Evolutionary conservation across 257 asterid genomes (phyloP), one percentile per base, ranked within the genome.

Genomic region (Nicotiana attenuata): DNA sequence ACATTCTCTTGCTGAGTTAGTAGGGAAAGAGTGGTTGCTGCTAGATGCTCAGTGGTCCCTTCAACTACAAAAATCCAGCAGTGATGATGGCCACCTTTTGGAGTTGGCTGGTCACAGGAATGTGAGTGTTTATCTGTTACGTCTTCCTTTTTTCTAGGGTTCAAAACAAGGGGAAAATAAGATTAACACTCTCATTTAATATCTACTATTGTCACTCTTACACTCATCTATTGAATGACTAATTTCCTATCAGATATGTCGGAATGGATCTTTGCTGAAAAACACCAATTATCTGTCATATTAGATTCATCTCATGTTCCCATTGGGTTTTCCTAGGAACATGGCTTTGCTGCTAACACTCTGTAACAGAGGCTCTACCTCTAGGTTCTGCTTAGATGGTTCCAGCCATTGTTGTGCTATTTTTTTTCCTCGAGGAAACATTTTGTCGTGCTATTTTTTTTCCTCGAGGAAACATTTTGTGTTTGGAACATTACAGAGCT

Each of bases 11-110:
- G 97, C 97, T 22, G 95, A 96, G 87, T 89, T 87, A 82, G 83
- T 82, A 14, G 95, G 89, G 80, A 83, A 88, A 55, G 84, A 87
- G 80, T 96, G 99, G 98, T 89, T 89, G 29, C 67, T 96, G 67
- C 88, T 88, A 65, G 90, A 89, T 86, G 88, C 97, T 31, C 89
- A 88, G 33, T 96, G 99, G 97, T 91, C 95, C 82, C 59, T 94
- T 82, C 87, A 83, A 86, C 85, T 91, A 81, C 98, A 91, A 60
- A 79, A 78, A 77, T 33, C 84, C 41, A 81, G 81, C 55, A 80
- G 86, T 83, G 89, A 87, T 41, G 98, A 94, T 26, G 92, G 92
- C 76, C 91, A 89, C 87, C 83, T 93, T 87, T 83, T 93, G 65
- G 97, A 94, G 94, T 85, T 96, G 64, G 82, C 83, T 63, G 98